Evolutionary conservation across 148 eudicot species (phyloP), one percentile per base, ranked within the genome.

Genomic region (Spergularia marina): DNA sequence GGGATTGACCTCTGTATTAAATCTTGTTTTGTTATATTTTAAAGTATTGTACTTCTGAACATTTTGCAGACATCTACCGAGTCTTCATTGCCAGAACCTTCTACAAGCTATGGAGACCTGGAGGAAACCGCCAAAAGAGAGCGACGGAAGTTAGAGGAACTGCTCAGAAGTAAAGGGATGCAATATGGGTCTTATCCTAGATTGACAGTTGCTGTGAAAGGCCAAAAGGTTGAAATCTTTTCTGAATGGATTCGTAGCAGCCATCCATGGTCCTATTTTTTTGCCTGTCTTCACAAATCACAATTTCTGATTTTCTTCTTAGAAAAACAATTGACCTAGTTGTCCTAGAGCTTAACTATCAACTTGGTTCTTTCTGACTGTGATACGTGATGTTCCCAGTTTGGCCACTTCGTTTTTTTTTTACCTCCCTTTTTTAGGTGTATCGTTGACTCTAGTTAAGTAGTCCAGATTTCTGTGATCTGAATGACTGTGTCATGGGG

Each of bases 61-160:
- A 72, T 62, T 79, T 67, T 79, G 49, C 85, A 89, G 94, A 82
- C 74, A 70, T 16, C 76, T 70, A 70, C 86, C 52, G 77, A 82
- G 74, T 53, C 86, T 73, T 84, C 88, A 39, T 56, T 71, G 73
- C 85, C 94, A 11, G 68, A 91, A 34, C 36, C 85, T 77, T 82
- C 90, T 81, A 61, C 86, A 75, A 85, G 83, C 67, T 82, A 87
- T 81, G 84, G 39, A 21, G 79, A 89, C 77, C 80, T 92, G 79
- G 97, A 95, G 80, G 94, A 85, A 79, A 84, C 62, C 41, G 99
- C 99, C n/a, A 92, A 74, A 80, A 87, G 84, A 69, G 97, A 92
- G 56, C 81, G 93, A 30, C 83, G 83, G 59, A 86, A 86, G 44
- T 78, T 96, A 71, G 98, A 90, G 79, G 87, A 87, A 17, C 83